A percentile compares a stretch with the other conserved stretches of the same genome.
These are phyloP conservation scores for Melaleuca alternifolia DNA, from an alignment of 345 rosid genomes.

Conservation along the genomic window DNA sequence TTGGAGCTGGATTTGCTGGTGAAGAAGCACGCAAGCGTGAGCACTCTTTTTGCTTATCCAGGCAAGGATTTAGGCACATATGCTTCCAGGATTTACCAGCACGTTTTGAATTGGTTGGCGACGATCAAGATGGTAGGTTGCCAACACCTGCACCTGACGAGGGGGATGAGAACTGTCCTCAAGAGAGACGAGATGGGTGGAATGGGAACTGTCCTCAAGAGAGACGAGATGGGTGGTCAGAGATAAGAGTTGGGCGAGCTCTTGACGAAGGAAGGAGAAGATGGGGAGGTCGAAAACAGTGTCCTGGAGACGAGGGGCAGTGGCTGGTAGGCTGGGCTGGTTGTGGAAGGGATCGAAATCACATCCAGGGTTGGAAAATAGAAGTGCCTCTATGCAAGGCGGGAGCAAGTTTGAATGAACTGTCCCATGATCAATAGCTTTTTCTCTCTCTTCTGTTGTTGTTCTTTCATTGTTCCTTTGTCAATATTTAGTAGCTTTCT, in stretches of 20 bases:
- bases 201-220: neutral
- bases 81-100: neutral
- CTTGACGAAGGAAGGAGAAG: slow-evolving; percentile 6
- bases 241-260: slow-evolving; percentile 17
- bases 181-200: too few relatives aligned
- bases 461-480: neutral
- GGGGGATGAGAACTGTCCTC: neutral
- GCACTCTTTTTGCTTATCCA: neutral
- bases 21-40: neutral
- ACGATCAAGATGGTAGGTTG: neutral
- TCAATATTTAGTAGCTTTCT: neutral
- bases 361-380: neutral
- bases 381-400: neutral
- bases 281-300: slow-evolving; percentile 6
- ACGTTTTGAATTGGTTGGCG: neutral
- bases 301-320: slow-evolving; percentile 2
- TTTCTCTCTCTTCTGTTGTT: neutral
- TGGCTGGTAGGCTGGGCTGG: slow-evolving; percentile 4
- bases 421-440: neutral
- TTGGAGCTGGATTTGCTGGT: slow-evolving; percentile 3
- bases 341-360: neutral
- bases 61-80: too few relatives aligned
- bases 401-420: neutral
- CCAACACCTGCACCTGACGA: neutral
- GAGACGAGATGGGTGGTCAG: slow-evolving; percentile 8